A percentile compares a stretch with the other conserved stretches of the same genome.
These are phyloP conservation scores for Verticillium alfalfae DNA, from an alignment of 2,329 filamentous ascomycete species.

Conservation along the genomic window DNA sequence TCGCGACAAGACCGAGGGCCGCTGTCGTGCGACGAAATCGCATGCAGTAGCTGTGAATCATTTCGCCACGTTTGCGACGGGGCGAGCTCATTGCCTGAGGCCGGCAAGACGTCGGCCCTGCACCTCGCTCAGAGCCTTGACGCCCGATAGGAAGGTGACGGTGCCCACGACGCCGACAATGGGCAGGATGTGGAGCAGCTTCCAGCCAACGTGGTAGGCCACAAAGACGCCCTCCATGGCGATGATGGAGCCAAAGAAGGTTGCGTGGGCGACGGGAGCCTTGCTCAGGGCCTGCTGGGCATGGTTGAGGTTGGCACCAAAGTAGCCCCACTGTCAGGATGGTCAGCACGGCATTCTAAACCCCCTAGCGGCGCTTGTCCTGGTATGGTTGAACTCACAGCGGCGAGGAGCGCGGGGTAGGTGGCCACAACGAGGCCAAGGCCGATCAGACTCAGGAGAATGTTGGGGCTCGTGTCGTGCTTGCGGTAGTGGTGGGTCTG, in stretches of 20 bases:
- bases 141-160: constrained; percentile 79
- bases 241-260: constrained; percentile 84
- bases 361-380: no score
- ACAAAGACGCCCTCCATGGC: constrained; percentile 90
- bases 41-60: neutral
- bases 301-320: constrained; percentile 82
- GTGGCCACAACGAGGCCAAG: constrained; percentile 65
- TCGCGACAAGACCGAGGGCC: neutral
- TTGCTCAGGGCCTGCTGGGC: constrained; percentile 66
- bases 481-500: constrained; percentile 87
- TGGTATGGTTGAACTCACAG: constrained; percentile 43
- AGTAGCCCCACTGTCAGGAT: constrained; percentile 61
- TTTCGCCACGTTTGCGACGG: neutral
- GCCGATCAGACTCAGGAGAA: constrained; percentile 75
- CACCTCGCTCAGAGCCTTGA: constrained; percentile 86
- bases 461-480: constrained; percentile 75
- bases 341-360: constrained; percentile 2
- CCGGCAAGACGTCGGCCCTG: constrained; percentile 81
- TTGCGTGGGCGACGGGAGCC: constrained; percentile 72
- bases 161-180: constrained; percentile 61
- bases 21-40: neutral
- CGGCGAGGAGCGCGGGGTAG: constrained; percentile 66
- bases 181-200: constrained; percentile 82
- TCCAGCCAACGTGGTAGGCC: constrained; percentile 90
- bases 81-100: constrained; percentile 37